phyloP scores from a whole-genome alignment of 176 grass and related monocot species.

The Raddia distichophylla region DNA sequence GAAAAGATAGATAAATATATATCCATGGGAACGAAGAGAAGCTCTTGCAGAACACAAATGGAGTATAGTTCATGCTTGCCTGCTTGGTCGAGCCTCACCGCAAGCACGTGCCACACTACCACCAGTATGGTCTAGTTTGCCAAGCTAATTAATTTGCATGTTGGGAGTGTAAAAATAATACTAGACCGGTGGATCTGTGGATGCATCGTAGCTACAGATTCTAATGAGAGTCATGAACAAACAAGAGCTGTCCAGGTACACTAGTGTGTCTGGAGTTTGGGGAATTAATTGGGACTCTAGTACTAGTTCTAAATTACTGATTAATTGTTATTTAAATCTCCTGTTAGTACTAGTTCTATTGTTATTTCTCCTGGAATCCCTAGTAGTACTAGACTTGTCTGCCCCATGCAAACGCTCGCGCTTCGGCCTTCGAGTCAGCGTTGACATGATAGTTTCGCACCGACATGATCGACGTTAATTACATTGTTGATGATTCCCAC shows the following conservation, averaged over 20 bases:
- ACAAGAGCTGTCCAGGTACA: background rate
- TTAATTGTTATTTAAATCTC: too few relatives aligned
- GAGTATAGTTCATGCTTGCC: slow-evolving; percentile 3
- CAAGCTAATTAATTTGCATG: slow-evolving; percentile 2
- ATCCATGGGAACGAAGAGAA: background rate
- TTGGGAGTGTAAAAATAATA: background rate
- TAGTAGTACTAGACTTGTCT: too few relatives aligned
- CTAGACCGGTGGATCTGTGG: background rate
- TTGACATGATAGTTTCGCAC: too few relatives aligned
- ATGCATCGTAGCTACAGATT: slow-evolving; percentile 34
- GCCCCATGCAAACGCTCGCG: too few relatives aligned
- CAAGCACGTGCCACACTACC: background rate
- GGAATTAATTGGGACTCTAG: background rate
- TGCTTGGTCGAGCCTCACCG: background rate
- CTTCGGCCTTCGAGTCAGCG: too few relatives aligned
- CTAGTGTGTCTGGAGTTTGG: background rate
- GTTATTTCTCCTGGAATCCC: too few relatives aligned
- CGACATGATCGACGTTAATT: too few relatives aligned
- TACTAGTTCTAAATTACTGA: too few relatives aligned
- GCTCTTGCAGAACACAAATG: background rate
- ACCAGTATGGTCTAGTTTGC: background rate
- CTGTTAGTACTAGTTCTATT: too few relatives aligned
- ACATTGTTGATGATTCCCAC: too few relatives aligned
- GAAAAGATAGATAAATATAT: background rate
- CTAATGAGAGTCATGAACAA: slow-evolving; percentile 44